These are phyloP conservation scores for Copromyces sp. DNA, from an alignment of 495 filamentous ascomycete species.

Conservation along the genomic window DNA sequence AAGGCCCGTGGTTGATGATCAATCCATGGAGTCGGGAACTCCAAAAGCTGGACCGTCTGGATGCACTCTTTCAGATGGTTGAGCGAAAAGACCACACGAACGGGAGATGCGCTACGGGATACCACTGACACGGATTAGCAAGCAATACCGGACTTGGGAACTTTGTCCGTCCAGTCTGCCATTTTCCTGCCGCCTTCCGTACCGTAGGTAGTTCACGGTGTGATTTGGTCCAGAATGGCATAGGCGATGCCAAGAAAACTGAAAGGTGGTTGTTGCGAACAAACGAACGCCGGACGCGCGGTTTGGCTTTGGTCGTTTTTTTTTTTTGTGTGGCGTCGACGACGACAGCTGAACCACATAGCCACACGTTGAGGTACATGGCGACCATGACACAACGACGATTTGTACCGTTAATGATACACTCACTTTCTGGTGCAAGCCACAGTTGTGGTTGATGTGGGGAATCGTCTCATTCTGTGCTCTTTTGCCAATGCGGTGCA, in stretches of 20 bases:
- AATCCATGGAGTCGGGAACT: neutral
- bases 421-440: neutral
- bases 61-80: neutral
- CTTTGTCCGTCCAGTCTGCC: neutral
- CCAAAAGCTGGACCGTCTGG: neutral
- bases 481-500: neutral
- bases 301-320: neutral
- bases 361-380: neutral
- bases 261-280: neutral
- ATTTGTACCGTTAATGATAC: neutral
- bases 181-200: neutral
- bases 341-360: neutral
- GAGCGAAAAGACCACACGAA: neutral
- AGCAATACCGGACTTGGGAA: neutral
- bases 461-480: neutral
- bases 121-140: neutral
- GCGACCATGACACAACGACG: neutral
- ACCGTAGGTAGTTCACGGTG: neutral
- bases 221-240: neutral
- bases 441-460: neutral
- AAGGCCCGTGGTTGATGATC: neutral
- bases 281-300: neutral
- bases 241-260: neutral
- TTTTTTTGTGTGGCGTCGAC: neutral
- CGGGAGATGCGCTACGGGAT: neutral